A percentile compares a stretch with the other conserved stretches of the same genome.
These are phyloP conservation scores for Hygrophorus pudorinus DNA, from an alignment of 768 basidiomycete species.

Conservation along the genomic window DNA sequence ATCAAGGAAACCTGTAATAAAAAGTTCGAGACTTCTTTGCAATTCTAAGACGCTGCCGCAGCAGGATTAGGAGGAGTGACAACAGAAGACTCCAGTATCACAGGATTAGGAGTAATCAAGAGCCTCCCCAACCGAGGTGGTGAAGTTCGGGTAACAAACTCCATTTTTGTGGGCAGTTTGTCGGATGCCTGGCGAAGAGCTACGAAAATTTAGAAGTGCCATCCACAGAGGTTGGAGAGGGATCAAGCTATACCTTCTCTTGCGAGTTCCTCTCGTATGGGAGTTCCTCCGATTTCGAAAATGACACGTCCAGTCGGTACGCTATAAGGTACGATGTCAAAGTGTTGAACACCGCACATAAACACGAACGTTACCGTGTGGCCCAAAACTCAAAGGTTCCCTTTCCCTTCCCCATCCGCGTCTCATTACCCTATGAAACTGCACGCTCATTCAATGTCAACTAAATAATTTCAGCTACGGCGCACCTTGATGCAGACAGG, in stretches of 20 bases:
- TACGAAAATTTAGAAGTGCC: constrained; percentile 20
- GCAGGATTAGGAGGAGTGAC: no score
- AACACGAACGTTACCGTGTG: constrained; percentile 49
- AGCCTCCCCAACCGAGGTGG: constrained; percentile 69
- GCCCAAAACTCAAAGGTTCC: constrained; percentile 98
- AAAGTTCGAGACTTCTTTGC: no score
- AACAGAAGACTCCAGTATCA: constrained; percentile 1
- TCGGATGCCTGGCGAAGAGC: constrained; percentile 82
- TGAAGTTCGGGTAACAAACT: constrained; percentile 65
- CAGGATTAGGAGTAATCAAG: constrained; percentile 1
- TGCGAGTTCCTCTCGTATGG: constrained; percentile 87
- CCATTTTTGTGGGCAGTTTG: constrained; percentile 81
- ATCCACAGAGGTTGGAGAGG: neutral
- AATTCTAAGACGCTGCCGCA: no score
- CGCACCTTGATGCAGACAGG: constrained; percentile 93
- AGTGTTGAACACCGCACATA: neutral
- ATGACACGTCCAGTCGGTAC: constrained; percentile 85
- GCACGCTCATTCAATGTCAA: neutral
- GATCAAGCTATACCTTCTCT: constrained; percentile 60
- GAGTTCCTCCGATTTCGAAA: constrained; percentile 86
- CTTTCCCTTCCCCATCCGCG: constrained; percentile 99
- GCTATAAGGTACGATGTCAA: constrained; percentile 27
- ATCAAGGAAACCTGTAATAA: no score
- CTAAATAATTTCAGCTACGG: neutral
- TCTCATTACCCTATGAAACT: constrained; percentile 76